Evolutionary conservation across 208 protist species (phyloP).

Genomic region (Endotrypanum monterogeii): DNA sequence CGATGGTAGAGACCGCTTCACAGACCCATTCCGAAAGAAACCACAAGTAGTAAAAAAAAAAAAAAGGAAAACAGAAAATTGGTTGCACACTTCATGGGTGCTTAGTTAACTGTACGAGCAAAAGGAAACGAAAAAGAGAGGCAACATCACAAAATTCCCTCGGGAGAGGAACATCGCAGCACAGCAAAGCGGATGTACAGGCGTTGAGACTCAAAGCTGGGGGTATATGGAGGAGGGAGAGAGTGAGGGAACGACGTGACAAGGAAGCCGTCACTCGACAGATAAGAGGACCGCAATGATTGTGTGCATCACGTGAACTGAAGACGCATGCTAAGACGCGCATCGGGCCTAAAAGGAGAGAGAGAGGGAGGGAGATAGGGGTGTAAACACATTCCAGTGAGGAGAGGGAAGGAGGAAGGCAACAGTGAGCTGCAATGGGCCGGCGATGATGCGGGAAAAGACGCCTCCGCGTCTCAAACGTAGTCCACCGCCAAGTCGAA

Average conservation of each 20-base stretch:
- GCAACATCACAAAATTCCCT: not conserved
- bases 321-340: not conserved
- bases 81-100: no score
- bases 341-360: not conserved
- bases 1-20: no score
- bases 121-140: not conserved
- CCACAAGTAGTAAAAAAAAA: no score
- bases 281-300: not conserved
- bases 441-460: not conserved
- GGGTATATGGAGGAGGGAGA: not conserved
- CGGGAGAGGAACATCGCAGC: not conserved
- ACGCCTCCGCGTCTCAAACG: constrained; percentile 24
- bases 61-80: no score
- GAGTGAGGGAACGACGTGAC: not conserved
- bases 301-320: not conserved
- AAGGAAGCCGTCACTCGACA: no score
- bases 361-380: not conserved
- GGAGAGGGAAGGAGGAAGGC: not conserved
- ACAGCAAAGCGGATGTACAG: not conserved
- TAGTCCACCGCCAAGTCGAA: constrained; percentile 52
- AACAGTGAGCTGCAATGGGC: no score
- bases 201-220: not conserved
- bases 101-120: not conserved
- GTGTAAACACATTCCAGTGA: not conserved
- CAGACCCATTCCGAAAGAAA: no score